Conservation (phyloP, 2,329 filamentous ascomycete species). For the Hypomyces perniciosus region DNA sequence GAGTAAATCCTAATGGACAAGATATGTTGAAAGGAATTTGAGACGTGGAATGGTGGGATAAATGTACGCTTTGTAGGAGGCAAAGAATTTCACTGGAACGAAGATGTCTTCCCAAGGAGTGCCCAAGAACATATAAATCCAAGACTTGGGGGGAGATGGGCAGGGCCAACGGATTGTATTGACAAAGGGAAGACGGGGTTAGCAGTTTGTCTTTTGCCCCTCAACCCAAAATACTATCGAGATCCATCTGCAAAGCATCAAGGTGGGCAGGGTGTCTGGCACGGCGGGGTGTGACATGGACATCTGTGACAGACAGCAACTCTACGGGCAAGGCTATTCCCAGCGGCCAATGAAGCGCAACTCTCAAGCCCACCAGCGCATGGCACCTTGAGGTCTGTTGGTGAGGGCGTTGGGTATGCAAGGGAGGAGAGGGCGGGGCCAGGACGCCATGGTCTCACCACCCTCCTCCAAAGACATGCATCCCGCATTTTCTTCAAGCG, state of each 20-base stretch:
- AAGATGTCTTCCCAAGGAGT: constrained; percentile 25
- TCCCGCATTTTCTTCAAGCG: constrained; percentile 15
- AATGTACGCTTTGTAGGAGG: constrained; percentile 33
- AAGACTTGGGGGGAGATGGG: constrained; percentile 29
- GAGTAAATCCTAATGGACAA: constrained; percentile 29
- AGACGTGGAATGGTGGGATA: constrained; percentile 38
- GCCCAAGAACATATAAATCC: constrained; percentile 32
- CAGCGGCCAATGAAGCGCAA: constrained; percentile 24
- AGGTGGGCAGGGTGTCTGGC: constrained; percentile 11
- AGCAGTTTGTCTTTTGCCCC: constrained; percentile 18
- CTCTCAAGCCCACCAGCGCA: constrained; percentile 27
- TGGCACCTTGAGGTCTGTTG: constrained; percentile 29
- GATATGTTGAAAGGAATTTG: constrained; percentile 41
- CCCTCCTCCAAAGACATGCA: constrained; percentile 15
- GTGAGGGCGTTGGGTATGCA: constrained; percentile 31
- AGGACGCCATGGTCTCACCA: constrained; percentile 21
- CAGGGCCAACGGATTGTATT: constrained; percentile 26
- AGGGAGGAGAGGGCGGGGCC: constrained; percentile 30
- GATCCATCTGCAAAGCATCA: constrained; percentile 28
- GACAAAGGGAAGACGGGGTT: constrained; percentile 29
- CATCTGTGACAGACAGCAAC: constrained; percentile 20
- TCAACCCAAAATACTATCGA: constrained; percentile 27
- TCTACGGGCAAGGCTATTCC: constrained; percentile 18
- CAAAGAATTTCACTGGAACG: constrained; percentile 34
- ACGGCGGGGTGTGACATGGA: constrained; percentile 17